Evolutionary conservation across 108 stramenopile species (phyloP).

Genomic region (Ochromonas danica): DNA sequence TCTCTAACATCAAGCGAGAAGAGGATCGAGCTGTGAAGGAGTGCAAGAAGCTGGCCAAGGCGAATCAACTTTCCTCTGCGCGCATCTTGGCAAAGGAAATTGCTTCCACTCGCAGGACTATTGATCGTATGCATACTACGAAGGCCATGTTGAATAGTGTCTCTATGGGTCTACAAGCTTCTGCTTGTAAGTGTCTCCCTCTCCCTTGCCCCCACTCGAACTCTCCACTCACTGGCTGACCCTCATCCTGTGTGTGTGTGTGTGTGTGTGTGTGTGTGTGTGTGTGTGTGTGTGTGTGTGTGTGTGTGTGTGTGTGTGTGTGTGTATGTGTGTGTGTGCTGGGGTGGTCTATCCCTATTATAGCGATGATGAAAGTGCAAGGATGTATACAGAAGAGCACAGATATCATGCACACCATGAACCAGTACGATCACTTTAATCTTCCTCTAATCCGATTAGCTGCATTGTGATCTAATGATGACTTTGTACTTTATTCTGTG

Average conservation of each 20-base stretch:
- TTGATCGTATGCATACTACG: constrained; percentile 19
- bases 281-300: too few relatives aligned
- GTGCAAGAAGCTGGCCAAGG: constrained; percentile 22
- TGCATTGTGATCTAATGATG: too few relatives aligned
- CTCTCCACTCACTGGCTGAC: too few relatives aligned
- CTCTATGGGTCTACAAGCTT: constrained; percentile 6
- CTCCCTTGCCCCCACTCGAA: too few relatives aligned
- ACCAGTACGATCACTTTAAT: constrained; percentile 13
- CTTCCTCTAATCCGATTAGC: too few relatives aligned
- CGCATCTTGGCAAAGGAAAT: constrained; percentile 45
- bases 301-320: too few relatives aligned
- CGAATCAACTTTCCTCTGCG: neutral
- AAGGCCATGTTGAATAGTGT: constrained; percentile 27
- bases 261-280: too few relatives aligned
- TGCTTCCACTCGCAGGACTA: constrained; percentile 34
- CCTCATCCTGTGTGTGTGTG: too few relatives aligned
- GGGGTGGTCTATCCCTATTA: too few relatives aligned
- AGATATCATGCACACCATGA: constrained; percentile 28
- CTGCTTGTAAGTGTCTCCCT: constrained; percentile 7
- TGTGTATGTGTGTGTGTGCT: too few relatives aligned
- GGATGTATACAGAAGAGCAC: constrained; percentile 27
- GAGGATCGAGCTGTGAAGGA: constrained; percentile 32
- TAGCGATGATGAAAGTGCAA: constrained; percentile 36
- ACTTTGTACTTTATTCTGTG: too few relatives aligned
- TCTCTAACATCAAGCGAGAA: neutral